Conservation (phyloP, 2,329 filamentous ascomycete species). For the Dothideomycetes sp. region DNA sequence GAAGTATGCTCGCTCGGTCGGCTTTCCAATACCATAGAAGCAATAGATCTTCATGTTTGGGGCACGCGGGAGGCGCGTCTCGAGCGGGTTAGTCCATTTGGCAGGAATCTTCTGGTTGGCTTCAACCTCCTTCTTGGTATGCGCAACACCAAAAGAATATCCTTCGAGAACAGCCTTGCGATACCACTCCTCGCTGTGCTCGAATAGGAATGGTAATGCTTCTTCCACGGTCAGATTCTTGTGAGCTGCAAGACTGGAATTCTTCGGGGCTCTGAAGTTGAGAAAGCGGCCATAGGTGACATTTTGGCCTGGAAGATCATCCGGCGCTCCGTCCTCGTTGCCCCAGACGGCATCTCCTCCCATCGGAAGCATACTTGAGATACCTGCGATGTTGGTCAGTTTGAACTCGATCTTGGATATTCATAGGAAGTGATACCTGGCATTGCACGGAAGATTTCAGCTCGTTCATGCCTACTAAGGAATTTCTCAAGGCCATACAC, state of each 20-base stretch:
- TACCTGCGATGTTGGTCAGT: constrained; percentile 20
- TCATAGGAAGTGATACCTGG: constrained; percentile 44
- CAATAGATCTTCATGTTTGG: constrained; percentile 91
- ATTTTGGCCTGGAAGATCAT: constrained; percentile 65
- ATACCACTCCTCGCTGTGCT: constrained; percentile 80
- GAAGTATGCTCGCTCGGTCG: constrained; percentile 85
- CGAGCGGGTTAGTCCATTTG: constrained; percentile 94
- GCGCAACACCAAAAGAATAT: constrained; percentile 84
- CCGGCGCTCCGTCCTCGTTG: constrained; percentile 74
- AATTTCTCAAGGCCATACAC: constrained; percentile 97
- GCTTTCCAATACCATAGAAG: constrained; percentile 92
- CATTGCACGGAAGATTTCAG: constrained; percentile 93
- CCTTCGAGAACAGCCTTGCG: constrained; percentile 56
- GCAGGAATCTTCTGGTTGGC: constrained; percentile 39
- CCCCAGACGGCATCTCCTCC: constrained; percentile 95
- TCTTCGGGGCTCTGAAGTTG: constrained; percentile 63
- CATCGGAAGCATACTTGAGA: constrained; percentile 92
- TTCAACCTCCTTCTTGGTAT: constrained; percentile 68
- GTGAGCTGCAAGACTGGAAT: constrained; percentile 26
- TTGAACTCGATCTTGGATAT: background rate
- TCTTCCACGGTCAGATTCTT: constrained; percentile 69
- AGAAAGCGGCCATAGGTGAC: constrained; percentile 70
- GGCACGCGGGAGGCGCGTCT: constrained; percentile 74
- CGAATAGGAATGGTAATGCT: constrained; percentile 67
- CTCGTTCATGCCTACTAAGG: constrained; percentile 76